Base-by-base conservation (phyloP, 2,329 filamentous ascomycete species). In the Leptographium procerum region DNA sequence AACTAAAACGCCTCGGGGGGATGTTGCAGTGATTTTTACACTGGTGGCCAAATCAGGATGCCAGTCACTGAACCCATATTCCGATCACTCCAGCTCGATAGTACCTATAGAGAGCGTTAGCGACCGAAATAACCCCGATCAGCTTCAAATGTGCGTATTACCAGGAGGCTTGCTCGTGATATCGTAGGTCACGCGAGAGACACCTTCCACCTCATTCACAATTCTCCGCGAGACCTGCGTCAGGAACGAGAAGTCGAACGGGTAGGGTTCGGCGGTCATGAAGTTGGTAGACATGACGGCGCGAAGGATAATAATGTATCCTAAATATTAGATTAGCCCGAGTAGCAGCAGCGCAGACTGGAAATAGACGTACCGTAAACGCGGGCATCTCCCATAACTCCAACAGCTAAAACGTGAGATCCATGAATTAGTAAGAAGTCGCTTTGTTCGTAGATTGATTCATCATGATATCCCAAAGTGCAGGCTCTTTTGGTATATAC, bases 231-330 rank as follows among this genome's bases (percentile, higher is more conserved):
- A 79, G 34, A 91, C 83, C 60, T 75, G 74, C 71, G 83, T 81
- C 61, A 92, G 75, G 67, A 91, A 84, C 24, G 77, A 75, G 63
- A 79, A 79, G 57, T 80, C 74, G 66, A 89, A 89, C 57, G 82
- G 76, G 70, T 81, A 91, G 61, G 81, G 80, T 68, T 88, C 81
- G 28, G 86, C 87, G 2, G 80, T 88, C 88, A 91, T 91, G 70
- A 89, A 88, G 64, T 89, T 84, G 4, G 74, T 69, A 48, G 70
- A 79, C 22, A 66, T 70, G 1, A 80, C 75, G 9, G 78, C 77
- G 24, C 75, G 71, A 33, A 78, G 71, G 48, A 71, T 70, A 50
- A 66, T 57, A 58, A 72, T 71, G 63, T 71, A 69, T 48, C 54
- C 40, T 29, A 16, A 19, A 28, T 19, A 16, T 5, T 3, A n/a